Percentiles rank a stretch among this genome's conserved stretches.
Conservation (phyloP, 805 yeast species). For the Starmerella floris region DNA sequence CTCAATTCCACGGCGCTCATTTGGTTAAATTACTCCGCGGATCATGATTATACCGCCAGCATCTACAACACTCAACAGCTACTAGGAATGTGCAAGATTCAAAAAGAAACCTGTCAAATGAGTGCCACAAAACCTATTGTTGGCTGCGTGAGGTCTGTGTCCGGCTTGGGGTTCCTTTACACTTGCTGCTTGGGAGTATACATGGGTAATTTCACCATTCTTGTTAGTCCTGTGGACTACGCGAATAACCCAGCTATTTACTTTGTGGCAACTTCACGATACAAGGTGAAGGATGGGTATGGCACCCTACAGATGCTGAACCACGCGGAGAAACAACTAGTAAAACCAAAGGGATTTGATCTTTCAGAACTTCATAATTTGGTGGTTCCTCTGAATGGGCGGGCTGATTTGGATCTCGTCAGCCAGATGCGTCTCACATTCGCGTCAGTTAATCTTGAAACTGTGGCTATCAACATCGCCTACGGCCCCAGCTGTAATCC, state of each 20-base stretch:
- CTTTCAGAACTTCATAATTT: slow-evolving; percentile 59
- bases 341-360: slow-evolving; percentile 46
- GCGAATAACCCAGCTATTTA: slow-evolving; percentile 61
- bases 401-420: slow-evolving; percentile 52
- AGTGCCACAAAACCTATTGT: slow-evolving; percentile 57
- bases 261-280: slow-evolving; percentile 54
- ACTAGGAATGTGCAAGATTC: slow-evolving; percentile 68
- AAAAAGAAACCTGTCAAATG: slow-evolving; percentile 85
- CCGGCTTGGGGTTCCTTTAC: slow-evolving; percentile 80
- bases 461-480: slow-evolving; percentile 60
- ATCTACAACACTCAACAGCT: slow-evolving; percentile 48
- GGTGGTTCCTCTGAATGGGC: slow-evolving; percentile 57
- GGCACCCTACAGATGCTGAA: slow-evolving; percentile 73
- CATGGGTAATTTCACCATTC: slow-evolving; percentile 71
- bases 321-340: slow-evolving; percentile 47
- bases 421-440: slow-evolving; percentile 48
- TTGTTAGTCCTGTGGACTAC: slow-evolving; percentile 66
- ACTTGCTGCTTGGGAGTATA: slow-evolving; percentile 74
- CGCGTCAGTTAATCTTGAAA: slow-evolving; percentile 47
- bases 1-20: slow-evolving; percentile 33
- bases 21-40: slow-evolving; percentile 61
- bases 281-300: slow-evolving; percentile 73
- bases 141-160: slow-evolving; percentile 74
- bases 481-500: slow-evolving; percentile 75
- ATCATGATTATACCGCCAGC: slow-evolving; percentile 48